Evolutionary conservation across 371 early-diverging fungal genomes (phyloP), one percentile per base, ranked within the genome.

Genomic region (Actinomortierella wolfii): DNA sequence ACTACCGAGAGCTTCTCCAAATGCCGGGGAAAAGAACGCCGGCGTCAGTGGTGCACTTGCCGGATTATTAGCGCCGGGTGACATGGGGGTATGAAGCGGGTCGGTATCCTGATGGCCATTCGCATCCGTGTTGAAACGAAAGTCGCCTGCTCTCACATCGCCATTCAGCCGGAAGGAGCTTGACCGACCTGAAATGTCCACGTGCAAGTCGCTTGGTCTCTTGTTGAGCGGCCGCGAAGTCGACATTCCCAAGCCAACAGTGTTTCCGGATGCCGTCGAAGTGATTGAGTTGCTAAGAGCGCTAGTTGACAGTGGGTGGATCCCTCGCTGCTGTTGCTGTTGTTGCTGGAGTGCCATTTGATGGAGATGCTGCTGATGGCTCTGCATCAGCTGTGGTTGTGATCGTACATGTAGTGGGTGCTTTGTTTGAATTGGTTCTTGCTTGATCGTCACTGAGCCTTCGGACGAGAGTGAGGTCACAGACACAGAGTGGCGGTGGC

Each of bases 1-100:
- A 74, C 68, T 83, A 3, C 79, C 70, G 51, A 89, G 61, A 2
- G 90, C 85, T 17, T 86, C 87, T 42, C 86, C 77, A 60, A 89
- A 89, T 40, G 83, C 83, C 20, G 90, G 88, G 17, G 88, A 83
- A 50, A 89, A 89, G 74, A 89, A 87, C 6, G 80, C 83, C 0
- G 90, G 90, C 2, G 89, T 87, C n/a, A 74, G 76, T 50, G 61
- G 79, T 42, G 56, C 78, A 47, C 48, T 56, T 13, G 59, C 51
- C 3, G 61, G 28, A 1, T 61, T 34, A 11, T 34, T 43, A 14
- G 51, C 25, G 1, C 41, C 42, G 13, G 71, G 71, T 2, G 71
- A 71, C 20, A 71, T 65, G 21, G 71, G 71, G 11, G 20, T 18
- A 21, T 20, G 47, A 11, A 0, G 66, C 66, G 8, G 73, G 48